Percentiles rank a stretch among this genome's conserved stretches.
phyloP scores from a whole-genome alignment of 331 rosid species.

The Acacia pycnantha region DNA sequence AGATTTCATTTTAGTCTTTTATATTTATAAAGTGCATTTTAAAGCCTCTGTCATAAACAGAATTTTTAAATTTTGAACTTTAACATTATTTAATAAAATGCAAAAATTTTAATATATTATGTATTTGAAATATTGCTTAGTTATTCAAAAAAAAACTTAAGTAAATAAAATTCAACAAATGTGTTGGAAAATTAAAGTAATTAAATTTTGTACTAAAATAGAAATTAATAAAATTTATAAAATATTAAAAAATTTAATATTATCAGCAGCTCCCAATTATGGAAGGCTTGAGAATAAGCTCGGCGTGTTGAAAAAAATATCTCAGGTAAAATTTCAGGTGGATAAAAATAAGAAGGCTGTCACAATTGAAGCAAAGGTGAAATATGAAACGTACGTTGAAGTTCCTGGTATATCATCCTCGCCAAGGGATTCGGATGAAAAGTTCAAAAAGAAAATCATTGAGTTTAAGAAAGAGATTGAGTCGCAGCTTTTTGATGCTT shows the following conservation, averaged over 20 bases:
- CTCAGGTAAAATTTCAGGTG: constrained; percentile 44
- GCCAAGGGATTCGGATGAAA: constrained; percentile 53
- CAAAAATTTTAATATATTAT: too few relatives aligned
- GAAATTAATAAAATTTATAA: too few relatives aligned
- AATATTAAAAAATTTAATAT: neutral
- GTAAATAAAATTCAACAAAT: too few relatives aligned
- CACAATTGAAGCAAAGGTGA: constrained; percentile 59
- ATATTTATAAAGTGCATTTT: too few relatives aligned
- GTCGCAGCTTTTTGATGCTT: constrained; percentile 49
- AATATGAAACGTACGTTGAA: constrained; percentile 40
- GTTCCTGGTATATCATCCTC: constrained; percentile 42
- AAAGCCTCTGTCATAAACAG: too few relatives aligned
- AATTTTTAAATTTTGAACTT: too few relatives aligned
- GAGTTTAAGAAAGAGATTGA: constrained; percentile 59
- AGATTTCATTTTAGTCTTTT: too few relatives aligned
- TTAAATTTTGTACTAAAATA: too few relatives aligned
- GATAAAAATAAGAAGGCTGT: constrained; percentile 41
- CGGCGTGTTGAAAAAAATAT: constrained; percentile 60
- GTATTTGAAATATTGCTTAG: too few relatives aligned
- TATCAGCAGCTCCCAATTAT: constrained; percentile 62
- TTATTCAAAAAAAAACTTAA: too few relatives aligned
- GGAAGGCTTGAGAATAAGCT: constrained; percentile 53
- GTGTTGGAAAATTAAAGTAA: too few relatives aligned
- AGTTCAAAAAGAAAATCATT: constrained; percentile 53
- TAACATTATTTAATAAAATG: too few relatives aligned